Conservation (phyloP, 2,329 filamentous ascomycete genomes). For the Cladophialophora exuberans region DNA sequence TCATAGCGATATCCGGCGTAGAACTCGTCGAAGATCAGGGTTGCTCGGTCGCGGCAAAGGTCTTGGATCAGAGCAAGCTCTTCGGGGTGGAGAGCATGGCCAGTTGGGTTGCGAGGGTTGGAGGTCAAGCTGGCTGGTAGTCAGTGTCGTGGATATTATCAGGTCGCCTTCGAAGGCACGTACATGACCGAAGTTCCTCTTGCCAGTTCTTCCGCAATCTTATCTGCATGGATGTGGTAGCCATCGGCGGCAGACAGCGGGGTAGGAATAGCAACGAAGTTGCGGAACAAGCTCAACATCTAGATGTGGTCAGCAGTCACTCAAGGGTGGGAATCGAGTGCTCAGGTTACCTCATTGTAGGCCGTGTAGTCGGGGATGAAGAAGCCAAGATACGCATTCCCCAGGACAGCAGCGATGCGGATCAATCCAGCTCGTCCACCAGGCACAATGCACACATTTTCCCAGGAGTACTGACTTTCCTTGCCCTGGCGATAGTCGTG, state of each 20-base stretch:
- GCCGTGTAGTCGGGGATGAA: conserved; percentile 96
- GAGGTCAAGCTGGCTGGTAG: conserved; percentile 66
- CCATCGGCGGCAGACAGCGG: conserved; percentile 82
- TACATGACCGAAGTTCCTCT: conserved; percentile 80
- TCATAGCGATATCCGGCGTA: conserved; percentile 97
- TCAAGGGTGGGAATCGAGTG: not conserved
- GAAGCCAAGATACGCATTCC: conserved; percentile 90
- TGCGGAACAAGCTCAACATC: conserved; percentile 94
- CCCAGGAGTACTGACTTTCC: conserved; percentile 89
- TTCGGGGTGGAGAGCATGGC: conserved; percentile 80
- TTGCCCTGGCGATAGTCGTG: conserved; percentile 87
- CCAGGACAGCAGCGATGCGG: conserved; percentile 89
- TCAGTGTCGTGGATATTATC: not conserved
- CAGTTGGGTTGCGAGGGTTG: conserved; percentile 93
- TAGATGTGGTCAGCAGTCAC: not conserved
- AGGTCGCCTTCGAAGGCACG: not conserved
- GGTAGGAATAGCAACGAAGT: conserved; percentile 85
- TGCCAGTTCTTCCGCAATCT: conserved; percentile 88
- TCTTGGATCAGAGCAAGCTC: conserved; percentile 90
- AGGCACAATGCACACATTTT: conserved; percentile 96
- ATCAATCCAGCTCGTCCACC: conserved; percentile 85
- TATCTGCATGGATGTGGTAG: conserved; percentile 91
- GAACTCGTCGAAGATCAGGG: conserved; percentile 94
- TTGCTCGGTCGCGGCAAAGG: conserved; percentile 86
- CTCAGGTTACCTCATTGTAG: conserved; percentile 70